These are phyloP conservation scores for Avena atlantica DNA, from an alignment of 176 grass and related monocot species.

Conservation along the genomic window DNA sequence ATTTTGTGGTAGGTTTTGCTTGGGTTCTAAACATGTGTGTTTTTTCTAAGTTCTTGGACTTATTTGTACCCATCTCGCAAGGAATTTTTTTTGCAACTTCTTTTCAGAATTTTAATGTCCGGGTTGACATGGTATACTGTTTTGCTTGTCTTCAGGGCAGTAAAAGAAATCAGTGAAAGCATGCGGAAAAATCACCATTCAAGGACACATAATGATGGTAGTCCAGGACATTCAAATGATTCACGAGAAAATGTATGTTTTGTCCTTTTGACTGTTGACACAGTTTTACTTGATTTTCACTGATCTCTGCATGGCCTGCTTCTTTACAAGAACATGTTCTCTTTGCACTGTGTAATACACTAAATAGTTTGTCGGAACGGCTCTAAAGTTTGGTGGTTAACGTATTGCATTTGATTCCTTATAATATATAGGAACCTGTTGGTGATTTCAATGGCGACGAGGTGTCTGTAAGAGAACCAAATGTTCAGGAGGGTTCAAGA, in stretches of 20 bases:
- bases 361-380: slow-evolving; percentile 10
- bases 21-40: background rate
- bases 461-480: slow-evolving; percentile 44
- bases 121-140: slow-evolving; percentile 14
- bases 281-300: slow-evolving; percentile 5
- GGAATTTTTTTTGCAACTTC: background rate
- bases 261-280: slow-evolving; percentile 23
- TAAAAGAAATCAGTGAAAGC: slow-evolving; percentile 91
- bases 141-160: slow-evolving; percentile 63
- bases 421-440: slow-evolving; percentile 57
- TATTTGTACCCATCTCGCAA: background rate
- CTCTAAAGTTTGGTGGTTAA: slow-evolving; percentile 23
- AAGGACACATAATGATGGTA: slow-evolving; percentile 64
- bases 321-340: slow-evolving; percentile 2
- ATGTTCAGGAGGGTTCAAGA: slow-evolving; percentile 56
- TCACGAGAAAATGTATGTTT: slow-evolving; percentile 62
- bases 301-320: slow-evolving; percentile 4
- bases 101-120: background rate
- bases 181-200: slow-evolving; percentile 71
- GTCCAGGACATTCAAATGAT: slow-evolving; percentile 56
- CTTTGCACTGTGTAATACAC: slow-evolving; percentile 19
- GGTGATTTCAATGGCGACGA: slow-evolving; percentile 54
- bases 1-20: slow-evolving; percentile 12
- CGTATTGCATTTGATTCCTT: slow-evolving; percentile 20
- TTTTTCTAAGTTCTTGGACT: slow-evolving; percentile 5